phyloP scores from a whole-genome alignment of 495 filamentous ascomycete genomes.

The Letharia columbiana region DNA sequence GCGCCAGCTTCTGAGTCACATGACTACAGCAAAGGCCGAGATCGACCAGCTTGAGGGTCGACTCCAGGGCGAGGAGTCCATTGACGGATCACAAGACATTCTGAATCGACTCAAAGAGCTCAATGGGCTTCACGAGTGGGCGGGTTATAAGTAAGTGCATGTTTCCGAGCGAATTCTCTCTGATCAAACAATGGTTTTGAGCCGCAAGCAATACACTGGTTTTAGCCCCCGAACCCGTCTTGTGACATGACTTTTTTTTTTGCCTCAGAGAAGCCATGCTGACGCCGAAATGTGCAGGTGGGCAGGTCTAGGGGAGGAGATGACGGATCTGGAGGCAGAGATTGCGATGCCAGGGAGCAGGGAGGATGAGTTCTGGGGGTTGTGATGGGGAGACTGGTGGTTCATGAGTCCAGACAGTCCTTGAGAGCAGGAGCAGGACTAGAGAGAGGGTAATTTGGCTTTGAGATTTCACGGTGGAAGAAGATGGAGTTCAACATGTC shows the following conservation, averaged over 20 bases:
- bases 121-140: not conserved
- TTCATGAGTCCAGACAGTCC: not conserved
- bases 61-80: not conserved
- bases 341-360: not conserved
- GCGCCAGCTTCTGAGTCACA: slow-evolving; percentile 3
- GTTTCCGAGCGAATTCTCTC: no score
- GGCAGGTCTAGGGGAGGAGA: not conserved
- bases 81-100: not conserved
- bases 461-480: no score
- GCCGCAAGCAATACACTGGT: no score
- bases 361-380: not conserved
- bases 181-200: no score
- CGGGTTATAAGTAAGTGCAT: not conserved
- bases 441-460: not conserved
- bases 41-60: not conserved
- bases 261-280: no score
- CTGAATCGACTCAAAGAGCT: not conserved
- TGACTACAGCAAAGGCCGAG: not conserved
- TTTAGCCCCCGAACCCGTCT: no score
- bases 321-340: not conserved
- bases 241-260: no score
- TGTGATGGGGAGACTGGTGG: not conserved
- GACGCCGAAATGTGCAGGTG: not conserved
- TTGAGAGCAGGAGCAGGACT: not conserved
- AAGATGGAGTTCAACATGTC: not conserved